These are phyloP conservation scores for Cryptosporidium canis DNA, from an alignment of 169 alveolate genomes.

Conservation along the genomic window DNA sequence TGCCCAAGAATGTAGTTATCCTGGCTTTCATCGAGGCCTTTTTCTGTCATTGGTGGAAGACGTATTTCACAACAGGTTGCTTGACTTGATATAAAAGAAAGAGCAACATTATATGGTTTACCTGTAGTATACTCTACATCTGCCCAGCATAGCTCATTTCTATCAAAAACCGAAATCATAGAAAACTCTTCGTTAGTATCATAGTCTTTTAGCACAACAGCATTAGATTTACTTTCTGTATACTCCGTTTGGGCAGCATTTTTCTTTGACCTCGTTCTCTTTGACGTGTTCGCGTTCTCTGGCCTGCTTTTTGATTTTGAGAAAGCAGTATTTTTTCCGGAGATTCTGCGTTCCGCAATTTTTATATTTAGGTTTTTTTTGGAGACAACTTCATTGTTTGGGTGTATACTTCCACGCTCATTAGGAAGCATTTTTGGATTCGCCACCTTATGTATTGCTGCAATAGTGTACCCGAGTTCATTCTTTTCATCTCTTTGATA, in stretches of 20 bases:
- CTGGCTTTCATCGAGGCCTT: slow-evolving; percentile 67
- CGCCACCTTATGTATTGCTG: slow-evolving; percentile 68
- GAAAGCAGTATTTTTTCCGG: not conserved
- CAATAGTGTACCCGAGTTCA: slow-evolving; percentile 67
- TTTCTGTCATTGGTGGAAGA: slow-evolving; percentile 67
- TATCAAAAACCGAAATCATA: slow-evolving; percentile 59
- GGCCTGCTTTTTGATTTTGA: not conserved
- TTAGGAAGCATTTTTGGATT: slow-evolving; percentile 70
- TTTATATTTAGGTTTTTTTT: not conserved
- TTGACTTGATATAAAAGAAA: slow-evolving; percentile 66
- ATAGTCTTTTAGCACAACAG: slow-evolving; percentile 17
- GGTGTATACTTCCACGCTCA: slow-evolving; percentile 68
- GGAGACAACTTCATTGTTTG: not conserved
- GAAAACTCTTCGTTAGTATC: slow-evolving; percentile 26
- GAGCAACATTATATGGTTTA: slow-evolving; percentile 67
- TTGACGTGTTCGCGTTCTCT: not conserved
- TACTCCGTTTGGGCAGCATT: not conserved
- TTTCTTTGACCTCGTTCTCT: not conserved
- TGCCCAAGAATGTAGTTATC: slow-evolving; percentile 70
- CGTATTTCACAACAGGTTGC: slow-evolving; percentile 72
- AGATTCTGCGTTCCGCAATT: not conserved
- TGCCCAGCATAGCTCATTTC: slow-evolving; percentile 55
- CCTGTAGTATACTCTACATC: slow-evolving; percentile 69
- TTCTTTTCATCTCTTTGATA: slow-evolving; percentile 66
- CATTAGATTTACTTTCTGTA: slow-evolving; percentile 23